Evolutionary conservation across 2,329 filamentous ascomycete species (phyloP), one percentile per base, ranked within the genome.

Genomic region (Blastomyces emzantsi): DNA sequence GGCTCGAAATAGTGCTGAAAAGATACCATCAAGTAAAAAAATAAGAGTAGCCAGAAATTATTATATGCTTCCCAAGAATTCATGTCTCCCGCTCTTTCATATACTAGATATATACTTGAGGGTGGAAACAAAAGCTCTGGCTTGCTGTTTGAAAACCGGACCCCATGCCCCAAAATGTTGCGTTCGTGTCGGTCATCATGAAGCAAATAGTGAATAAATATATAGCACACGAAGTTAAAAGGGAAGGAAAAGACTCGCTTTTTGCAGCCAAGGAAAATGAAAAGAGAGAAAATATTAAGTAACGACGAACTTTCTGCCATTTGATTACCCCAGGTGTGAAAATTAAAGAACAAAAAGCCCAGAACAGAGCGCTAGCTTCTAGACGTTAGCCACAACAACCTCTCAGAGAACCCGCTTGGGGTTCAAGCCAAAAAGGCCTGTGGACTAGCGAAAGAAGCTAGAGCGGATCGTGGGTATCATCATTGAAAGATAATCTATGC

Each of bases 401-500:
- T 8, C 19, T 9, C 6, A 3, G 55, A 17, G n/a, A 58, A 7
- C 28, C 30, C 11, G 3, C 28, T 56, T 5, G 8, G 30, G 52
- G 54, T 22, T 22, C 13, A 51, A 15, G 13, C 22, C 22, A 11
- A 28, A 2, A 7, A 28, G 49, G 49, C 8, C 45, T 13, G 17
- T 4, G 17, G 17, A 22, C 25, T 47, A 47, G 57, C 13, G 39
- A 30, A 28, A 15, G 17, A 33, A 19, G 56, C 28, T 58, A 62
- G 64, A 64, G 63, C 54, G 57, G 47, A 63, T 64, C 63, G 63
- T 66, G 65, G 65, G 65, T 66, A 66, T 67, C 64, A 63, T 67
- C 63, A 66, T 60, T 25, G 61, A 65, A 66, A 57, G 62, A 52
- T 59, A 67, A 69, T 69, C 67, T 74, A 73, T 69, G 70, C 71